Evolutionary conservation across 2,329 filamentous ascomycete species (phyloP).

Genomic region (Byssochlamys sp.): DNA sequence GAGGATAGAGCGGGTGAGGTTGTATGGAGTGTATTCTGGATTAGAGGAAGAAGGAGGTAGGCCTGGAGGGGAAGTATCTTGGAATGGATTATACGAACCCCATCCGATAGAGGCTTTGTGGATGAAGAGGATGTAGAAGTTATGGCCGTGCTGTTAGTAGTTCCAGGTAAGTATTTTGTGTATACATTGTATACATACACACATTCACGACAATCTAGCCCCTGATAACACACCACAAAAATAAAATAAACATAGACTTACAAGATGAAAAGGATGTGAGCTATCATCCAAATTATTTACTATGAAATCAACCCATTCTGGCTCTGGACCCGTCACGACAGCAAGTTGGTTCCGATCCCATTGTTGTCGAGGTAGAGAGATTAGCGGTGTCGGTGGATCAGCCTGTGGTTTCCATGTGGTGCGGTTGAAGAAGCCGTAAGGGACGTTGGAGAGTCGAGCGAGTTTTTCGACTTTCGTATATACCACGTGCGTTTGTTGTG

Average conservation of each 20-base stretch:
- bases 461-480: slow-evolving; percentile 41
- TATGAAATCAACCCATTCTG: slow-evolving; percentile 39
- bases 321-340: slow-evolving; percentile 18
- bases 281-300: slow-evolving; percentile 45
- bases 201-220: no score
- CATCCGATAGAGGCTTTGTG: slow-evolving; percentile 22
- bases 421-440: slow-evolving; percentile 41
- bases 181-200: no score
- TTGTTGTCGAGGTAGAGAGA: slow-evolving; percentile 21
- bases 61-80: slow-evolving; percentile 14
- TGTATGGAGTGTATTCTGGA: slow-evolving; percentile 2
- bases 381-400: slow-evolving; percentile 23
- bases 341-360: slow-evolving; percentile 38
- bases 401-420: slow-evolving; percentile 37
- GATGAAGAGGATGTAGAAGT: slow-evolving; percentile 24
- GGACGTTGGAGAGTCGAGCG: slow-evolving; percentile 33
- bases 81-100: slow-evolving; percentile 31
- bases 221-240: no score
- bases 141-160: slow-evolving; percentile 28
- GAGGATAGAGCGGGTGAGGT: slow-evolving; percentile 7
- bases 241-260: slow-evolving; percentile 12
- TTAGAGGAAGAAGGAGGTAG: slow-evolving; percentile 3
- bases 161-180: not conserved
- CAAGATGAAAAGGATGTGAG: slow-evolving; percentile 42
- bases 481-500: slow-evolving; percentile 35